Evolutionary conservation across 805 yeast species (phyloP).

Genomic region (Groenewaldozyma tartarivorans): DNA sequence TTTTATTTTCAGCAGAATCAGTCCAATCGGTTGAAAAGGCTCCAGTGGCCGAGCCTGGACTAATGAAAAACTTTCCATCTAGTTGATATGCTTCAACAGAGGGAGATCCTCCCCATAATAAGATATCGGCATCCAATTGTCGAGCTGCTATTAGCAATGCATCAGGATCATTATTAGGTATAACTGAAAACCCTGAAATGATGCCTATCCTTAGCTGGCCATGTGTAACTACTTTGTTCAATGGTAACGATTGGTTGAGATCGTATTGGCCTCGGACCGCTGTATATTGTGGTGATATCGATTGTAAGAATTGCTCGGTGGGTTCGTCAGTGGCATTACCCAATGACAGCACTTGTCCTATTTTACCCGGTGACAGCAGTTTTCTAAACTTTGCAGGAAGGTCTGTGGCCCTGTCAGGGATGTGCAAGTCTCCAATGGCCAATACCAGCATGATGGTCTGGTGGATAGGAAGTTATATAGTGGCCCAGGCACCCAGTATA

Average conservation of each 20-base stretch:
- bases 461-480: not conserved
- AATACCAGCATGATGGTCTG: conserved; percentile 48
- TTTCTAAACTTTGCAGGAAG: conserved; percentile 45
- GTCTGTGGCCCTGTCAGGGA: conserved; percentile 8
- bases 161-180: conserved; percentile 82
- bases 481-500: too few species aligned
- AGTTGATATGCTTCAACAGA: conserved; percentile 86
- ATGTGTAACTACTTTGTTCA: conserved; percentile 52
- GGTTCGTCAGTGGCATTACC: conserved; percentile 70
- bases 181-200: conserved; percentile 71
- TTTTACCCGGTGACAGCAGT: conserved; percentile 74
- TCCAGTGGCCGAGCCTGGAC: conserved; percentile 96
- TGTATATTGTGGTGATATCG: conserved; percentile 62
- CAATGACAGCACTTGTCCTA: conserved; percentile 71
- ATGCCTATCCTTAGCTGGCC: conserved; percentile 76
- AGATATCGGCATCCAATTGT: conserved; percentile 81
- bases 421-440: conserved; percentile 79
- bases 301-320: conserved; percentile 54
- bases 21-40: conserved; percentile 63
- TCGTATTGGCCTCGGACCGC: conserved; percentile 82
- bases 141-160: conserved; percentile 75
- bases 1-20: conserved; percentile 17
- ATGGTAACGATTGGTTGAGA: conserved; percentile 43
- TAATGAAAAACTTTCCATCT: conserved; percentile 88
- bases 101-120: conserved; percentile 91